These are phyloP conservation scores for Petunia axillaris DNA, from an alignment of 257 asterid species.

Conservation along the genomic window DNA sequence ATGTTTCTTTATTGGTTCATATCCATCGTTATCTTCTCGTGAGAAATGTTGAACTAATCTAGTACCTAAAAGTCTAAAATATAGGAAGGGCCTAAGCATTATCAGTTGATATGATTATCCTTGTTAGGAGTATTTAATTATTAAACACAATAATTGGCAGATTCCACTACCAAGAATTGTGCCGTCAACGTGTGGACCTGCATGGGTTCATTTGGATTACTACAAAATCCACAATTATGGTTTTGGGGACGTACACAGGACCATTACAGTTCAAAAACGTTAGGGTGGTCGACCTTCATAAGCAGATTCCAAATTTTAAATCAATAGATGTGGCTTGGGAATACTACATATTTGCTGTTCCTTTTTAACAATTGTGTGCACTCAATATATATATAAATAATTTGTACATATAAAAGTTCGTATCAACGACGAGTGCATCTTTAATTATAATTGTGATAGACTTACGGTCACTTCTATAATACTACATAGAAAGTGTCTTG, in stretches of 20 bases:
- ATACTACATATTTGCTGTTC: too few species aligned
- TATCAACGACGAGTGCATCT: not conserved
- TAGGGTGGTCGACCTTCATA: not conserved
- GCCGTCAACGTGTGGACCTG: constrained; percentile 22
- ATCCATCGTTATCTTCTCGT: not conserved
- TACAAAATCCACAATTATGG: not conserved
- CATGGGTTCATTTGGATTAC: constrained; percentile 1
- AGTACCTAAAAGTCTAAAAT: not conserved
- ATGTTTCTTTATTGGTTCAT: not conserved
- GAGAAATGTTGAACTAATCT: not conserved
- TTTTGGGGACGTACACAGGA: not conserved
- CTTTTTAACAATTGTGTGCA: too few species aligned
- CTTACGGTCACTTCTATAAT: too few species aligned
- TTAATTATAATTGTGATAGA: too few species aligned
- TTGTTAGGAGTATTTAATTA: not conserved
- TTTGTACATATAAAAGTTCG: too few species aligned
- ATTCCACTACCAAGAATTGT: constrained; percentile 13
- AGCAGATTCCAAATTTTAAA: not conserved
- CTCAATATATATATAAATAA: too few species aligned
- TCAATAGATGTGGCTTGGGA: too few species aligned
- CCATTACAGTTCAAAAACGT: not conserved
- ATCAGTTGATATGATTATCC: not conserved
- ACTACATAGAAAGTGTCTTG: too few species aligned
- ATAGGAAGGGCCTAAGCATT: not conserved
- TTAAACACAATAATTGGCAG: constrained; percentile 18